Base-by-base conservation (phyloP, 176 grass and related monocot genomes). In the Phoenix roebelenii region DNA sequence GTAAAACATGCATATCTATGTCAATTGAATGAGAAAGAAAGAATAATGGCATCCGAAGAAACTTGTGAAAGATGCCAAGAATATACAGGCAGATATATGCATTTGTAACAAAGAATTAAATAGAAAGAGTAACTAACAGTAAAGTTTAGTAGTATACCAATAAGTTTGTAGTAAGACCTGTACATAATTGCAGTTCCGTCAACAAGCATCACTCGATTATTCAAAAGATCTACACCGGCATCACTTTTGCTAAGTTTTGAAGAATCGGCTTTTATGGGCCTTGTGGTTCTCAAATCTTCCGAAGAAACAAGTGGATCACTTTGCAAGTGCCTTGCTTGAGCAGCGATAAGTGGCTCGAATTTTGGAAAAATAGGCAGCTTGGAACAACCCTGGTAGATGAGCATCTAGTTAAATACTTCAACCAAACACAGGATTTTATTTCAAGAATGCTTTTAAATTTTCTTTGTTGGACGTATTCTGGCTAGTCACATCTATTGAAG, bases 101-200 rank as follows among this genome's bases (percentile, higher is more conserved):
- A 44, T 44, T 44, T 44, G 9, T 12, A 44, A 44, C 7, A 12
- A 9, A 44, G 35, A 44, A 44, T 44, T 30, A 12, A 44, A 30
- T 18, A 18, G 15, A 16, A 60, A 58, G 35, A 23, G 48, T 54
- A 17, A 64, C 50, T 51, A 30, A 30, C 49, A 14, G 15, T 49
- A 35, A 22, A 50, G 51, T 59, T 63, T 3, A 64, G 7, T 14
- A 39, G 16, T 22, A 49, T 54, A 92, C 93, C 93, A 72, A 98
- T 79, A 83, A 98, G 83, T 76, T 98, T 98, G 81, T 88, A 98
- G 74, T 98, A 98, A 61, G 93, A 89, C 75, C 93, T 91, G 66
- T 98, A 92, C 84, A 98, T 92, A 70, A 98, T 76, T 28, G 87
- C 83, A 12, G 87, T 98, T 50, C 93, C 93, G 52, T 98, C 93